phyloP scores from a whole-genome alignment of 257 asterid species.

The Fraxinus excelsior region DNA sequence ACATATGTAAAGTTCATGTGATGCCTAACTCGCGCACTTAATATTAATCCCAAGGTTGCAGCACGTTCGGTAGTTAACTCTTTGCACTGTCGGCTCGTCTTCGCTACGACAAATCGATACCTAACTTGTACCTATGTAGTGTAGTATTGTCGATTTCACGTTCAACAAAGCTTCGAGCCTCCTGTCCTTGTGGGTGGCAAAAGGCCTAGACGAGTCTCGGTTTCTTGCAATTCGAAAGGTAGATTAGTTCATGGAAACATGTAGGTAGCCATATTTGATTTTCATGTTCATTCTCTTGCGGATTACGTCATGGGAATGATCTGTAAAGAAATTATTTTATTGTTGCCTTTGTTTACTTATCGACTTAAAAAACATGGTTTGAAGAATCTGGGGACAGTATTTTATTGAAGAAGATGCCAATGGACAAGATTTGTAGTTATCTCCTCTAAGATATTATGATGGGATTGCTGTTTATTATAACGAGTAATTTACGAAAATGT shows the following conservation, averaged over 20 bases:
- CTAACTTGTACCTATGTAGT: neutral
- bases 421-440: constrained; percentile 26
- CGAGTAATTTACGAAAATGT: neutral
- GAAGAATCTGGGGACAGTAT: neutral
- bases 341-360: neutral
- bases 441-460: constrained; percentile 9
- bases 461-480: constrained; percentile 8
- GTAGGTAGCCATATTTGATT: neutral
- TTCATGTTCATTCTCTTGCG: neutral
- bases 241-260: neutral
- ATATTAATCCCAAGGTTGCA: too few relatives aligned
- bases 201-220: too few relatives aligned
- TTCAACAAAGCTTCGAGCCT: neutral
- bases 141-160: neutral
- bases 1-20: neutral
- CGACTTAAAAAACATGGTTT: neutral
- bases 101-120: too few relatives aligned
- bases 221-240: neutral
- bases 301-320: neutral
- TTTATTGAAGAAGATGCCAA: neutral
- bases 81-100: neutral
- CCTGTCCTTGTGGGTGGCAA: too few relatives aligned
- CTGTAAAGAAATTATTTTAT: too few relatives aligned
- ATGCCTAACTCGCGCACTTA: neutral
- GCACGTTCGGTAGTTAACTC: neutral